These are phyloP conservation scores for Coemansia sp. DNA, from an alignment of 371 early-diverging fungal species.

Conservation along the genomic window DNA sequence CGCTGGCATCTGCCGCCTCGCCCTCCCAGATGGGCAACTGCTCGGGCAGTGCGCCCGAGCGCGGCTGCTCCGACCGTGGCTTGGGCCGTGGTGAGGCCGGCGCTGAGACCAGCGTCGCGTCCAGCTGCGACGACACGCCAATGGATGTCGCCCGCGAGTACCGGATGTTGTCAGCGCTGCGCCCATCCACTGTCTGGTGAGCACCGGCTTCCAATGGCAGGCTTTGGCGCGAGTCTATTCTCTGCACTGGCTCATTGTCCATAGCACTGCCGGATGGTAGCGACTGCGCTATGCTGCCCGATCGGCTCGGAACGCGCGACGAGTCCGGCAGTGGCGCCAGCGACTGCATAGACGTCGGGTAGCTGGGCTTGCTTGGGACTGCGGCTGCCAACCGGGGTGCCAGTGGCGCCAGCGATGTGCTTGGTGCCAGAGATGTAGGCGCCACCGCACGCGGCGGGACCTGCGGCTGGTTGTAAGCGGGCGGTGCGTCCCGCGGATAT, in stretches of 20 bases:
- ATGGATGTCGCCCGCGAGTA: slow-evolving; percentile 1
- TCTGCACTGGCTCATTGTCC: not conserved
- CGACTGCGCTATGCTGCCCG: not conserved
- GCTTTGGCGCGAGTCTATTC: not conserved
- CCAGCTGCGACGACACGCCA: not conserved
- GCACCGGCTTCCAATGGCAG: not conserved
- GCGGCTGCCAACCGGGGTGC: not conserved
- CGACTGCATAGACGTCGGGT: not conserved
- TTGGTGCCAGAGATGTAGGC: too few relatives aligned
- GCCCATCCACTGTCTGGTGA: not conserved
- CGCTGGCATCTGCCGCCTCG: slow-evolving; percentile 5
- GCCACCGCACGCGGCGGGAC: not conserved
- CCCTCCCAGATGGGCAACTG: slow-evolving; percentile 30
- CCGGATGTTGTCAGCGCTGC: not conserved
- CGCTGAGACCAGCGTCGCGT: slow-evolving; percentile 1
- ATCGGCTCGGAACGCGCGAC: not conserved
- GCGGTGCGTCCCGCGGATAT: slow-evolving; percentile 2
- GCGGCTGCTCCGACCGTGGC: not conserved
- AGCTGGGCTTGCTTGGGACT: not conserved
- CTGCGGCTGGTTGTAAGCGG: not conserved
- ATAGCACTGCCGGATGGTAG: not conserved
- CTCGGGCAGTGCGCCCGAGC: slow-evolving; percentile 25
- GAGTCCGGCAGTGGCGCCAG: not conserved
- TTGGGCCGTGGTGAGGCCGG: slow-evolving; percentile 8
- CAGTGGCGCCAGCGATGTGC: slow-evolving; percentile 3